These are phyloP conservation scores for Fimicolochytrium jonesii DNA, from an alignment of 192 early-diverging fungal genomes.

Conservation along the genomic window DNA sequence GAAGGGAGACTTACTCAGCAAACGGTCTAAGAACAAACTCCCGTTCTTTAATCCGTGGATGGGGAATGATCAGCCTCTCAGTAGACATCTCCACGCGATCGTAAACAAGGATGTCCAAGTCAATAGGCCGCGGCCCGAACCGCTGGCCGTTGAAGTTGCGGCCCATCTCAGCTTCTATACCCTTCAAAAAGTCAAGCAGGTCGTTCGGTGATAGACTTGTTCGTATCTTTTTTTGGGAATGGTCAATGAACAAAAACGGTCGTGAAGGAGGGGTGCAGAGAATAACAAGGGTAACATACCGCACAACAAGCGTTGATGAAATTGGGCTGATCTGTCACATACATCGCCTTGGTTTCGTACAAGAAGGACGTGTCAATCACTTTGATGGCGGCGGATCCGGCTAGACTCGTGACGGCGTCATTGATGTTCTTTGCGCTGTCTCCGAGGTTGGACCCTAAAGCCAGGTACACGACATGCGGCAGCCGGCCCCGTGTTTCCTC, in stretches of 20 bases:
- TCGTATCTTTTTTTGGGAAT: conserved; percentile 41
- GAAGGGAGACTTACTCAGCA: conserved; percentile 68
- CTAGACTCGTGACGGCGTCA: conserved; percentile 58
- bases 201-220: conserved; percentile 72
- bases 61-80: conserved; percentile 77
- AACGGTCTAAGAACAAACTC: conserved; percentile 93
- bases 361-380: conserved; percentile 91
- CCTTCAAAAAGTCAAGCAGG: conserved; percentile 74
- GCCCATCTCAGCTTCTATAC: conserved; percentile 80
- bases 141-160: conserved; percentile 55
- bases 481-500: background rate
- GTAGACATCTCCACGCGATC: conserved; percentile 67
- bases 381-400: conserved; percentile 32
- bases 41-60: conserved; percentile 81
- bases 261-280: too few species aligned
- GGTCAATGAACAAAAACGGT: background rate
- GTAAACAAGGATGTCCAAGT: conserved; percentile 96
- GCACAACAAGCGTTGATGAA: conserved; percentile 91
- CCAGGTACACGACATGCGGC: conserved; percentile 68
- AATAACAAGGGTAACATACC: conserved; percentile 38
- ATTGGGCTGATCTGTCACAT: conserved; percentile 81
- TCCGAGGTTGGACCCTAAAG: conserved; percentile 89
- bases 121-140: conserved; percentile 90
- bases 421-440: conserved; percentile 74
- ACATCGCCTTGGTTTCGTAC: conserved; percentile 97